phyloP scores from a whole-genome alignment of 345 rosid genomes.

The Garcia nutans region DNA sequence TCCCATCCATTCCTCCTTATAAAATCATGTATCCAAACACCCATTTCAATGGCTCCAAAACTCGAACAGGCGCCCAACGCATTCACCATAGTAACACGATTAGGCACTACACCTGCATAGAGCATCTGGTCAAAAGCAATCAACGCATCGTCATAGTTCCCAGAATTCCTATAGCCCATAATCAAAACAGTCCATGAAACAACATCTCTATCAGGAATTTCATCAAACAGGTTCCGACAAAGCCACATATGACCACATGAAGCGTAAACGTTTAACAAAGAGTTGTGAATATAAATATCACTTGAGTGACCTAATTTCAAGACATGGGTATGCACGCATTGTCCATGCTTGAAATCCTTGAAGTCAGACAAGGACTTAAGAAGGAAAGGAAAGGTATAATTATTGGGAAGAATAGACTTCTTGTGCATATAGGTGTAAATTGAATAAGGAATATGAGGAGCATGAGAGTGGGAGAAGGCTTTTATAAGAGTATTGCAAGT shows the following conservation, averaged over 20 bases:
- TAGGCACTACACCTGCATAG: constrained; percentile 44
- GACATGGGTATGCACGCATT: constrained; percentile 44
- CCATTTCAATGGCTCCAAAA: constrained; percentile 50
- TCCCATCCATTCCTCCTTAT: constrained; percentile 44
- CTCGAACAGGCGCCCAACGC: constrained; percentile 45
- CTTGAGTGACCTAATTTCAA: constrained; percentile 39
- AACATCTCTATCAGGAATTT: constrained; percentile 51
- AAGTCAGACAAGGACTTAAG: constrained; percentile 52
- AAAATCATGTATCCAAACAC: constrained; percentile 55
- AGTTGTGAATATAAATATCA: constrained; percentile 49
- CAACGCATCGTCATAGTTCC: constrained; percentile 42
- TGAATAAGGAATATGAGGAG: constrained; percentile 36
- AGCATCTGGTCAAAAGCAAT: constrained; percentile 55
- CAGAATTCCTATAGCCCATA: constrained; percentile 36
- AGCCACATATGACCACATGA: constrained; percentile 32
- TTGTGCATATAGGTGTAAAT: constrained; percentile 43
- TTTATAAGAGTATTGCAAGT: constrained; percentile 48
- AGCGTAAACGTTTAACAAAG: constrained; percentile 40
- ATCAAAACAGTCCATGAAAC: constrained; percentile 59
- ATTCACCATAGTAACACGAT: constrained; percentile 61
- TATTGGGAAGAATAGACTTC: constrained; percentile 36
- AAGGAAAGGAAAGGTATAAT: constrained; percentile 54
- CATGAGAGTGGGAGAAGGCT: constrained; percentile 46
- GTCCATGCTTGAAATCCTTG: constrained; percentile 31
- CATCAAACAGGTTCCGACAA: constrained; percentile 49